Evolutionary conservation across 371 early-diverging fungal genomes (phyloP), one percentile per base, ranked within the genome.

Genomic region (Mycotypha africana): DNA sequence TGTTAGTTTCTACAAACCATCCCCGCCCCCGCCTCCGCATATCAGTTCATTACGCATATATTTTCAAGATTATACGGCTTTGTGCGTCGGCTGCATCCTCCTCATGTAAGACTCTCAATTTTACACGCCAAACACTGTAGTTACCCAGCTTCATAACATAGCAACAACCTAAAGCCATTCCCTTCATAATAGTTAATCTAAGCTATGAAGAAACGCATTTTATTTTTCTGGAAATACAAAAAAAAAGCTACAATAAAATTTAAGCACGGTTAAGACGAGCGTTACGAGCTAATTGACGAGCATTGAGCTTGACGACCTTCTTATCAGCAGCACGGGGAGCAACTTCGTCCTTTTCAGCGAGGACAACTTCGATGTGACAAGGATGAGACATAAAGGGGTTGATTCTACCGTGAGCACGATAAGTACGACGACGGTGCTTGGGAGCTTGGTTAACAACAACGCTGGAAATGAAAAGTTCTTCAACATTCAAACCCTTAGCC

Each of bases 381-480:
- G 98, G 98, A 75, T 83, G 85, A 70, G 83, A 83, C 91, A 93
- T 92, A 90, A 92, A 99, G 50, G 98, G 72, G 82, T 85, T 84
- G 64, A 95, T 92, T 75, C 99, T 88, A 81, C 99, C 99, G 85
- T 98, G 97, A 60, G 99, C 99, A 79, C 99, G 90, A 89, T 90
- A 96, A 40, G 93, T 95, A 73, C 99, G 84, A 68, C 99, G 91
- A 64, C 97, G 92, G 74, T 93, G 92, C 79, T 93, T 94, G 69
- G 96, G 96, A 52, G 99, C 99, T 75, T 93, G 93, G 86, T 96
- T 96, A 67, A 99, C 98, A 76, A 92, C 89, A 50, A 98, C 86
- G 87, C 97, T 94, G 71, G 85, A 86, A 62, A 99, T 81, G 52
- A 89, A 84, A 45, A 97, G 77, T 63, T 81, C 76, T 47, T 94